Evolutionary conservation across 139 green algal genomes (phyloP).

Genomic region (Chlamydomonas sphaeroides): DNA sequence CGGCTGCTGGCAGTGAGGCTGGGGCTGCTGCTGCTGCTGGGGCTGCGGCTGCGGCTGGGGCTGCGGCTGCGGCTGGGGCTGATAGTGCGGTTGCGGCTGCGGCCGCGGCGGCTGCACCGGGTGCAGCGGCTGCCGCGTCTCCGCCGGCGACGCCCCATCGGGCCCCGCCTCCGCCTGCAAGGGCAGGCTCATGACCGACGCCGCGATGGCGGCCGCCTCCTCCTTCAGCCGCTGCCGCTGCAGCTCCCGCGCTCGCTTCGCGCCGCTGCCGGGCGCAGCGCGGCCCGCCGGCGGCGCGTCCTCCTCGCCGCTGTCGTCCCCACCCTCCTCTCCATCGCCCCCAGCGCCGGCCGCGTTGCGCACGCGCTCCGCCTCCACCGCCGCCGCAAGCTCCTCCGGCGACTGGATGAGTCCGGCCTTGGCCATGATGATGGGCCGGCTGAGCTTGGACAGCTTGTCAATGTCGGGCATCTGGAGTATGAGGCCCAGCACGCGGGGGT

Average conservation of each 20-base stretch:
- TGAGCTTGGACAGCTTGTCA: not conserved
- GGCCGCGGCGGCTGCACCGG: not conserved
- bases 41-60: not conserved
- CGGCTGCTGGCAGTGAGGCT: too few species aligned
- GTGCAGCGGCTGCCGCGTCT: not conserved
- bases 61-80: not conserved
- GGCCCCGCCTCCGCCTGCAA: not conserved
- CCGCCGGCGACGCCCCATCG: not conserved
- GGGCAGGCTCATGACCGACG: not conserved
- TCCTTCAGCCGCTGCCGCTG: slow-evolving; percentile 33
- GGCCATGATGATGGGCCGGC: slow-evolving; percentile 18
- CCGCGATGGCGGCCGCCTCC: slow-evolving; percentile 28
- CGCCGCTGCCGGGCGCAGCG: not conserved
- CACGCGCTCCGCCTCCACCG: slow-evolving; percentile 1
- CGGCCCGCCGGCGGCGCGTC: not conserved
- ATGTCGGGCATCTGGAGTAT: slow-evolving; percentile 33
- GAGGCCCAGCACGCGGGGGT: slow-evolving; percentile 34
- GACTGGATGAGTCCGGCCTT: slow-evolving; percentile 31
- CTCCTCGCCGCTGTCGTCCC: not conserved
- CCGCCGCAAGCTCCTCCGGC: slow-evolving; percentile 17
- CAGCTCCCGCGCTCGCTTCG: not conserved
- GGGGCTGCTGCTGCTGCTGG: not conserved
- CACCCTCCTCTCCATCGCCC: not conserved
- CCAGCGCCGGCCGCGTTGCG: not conserved
- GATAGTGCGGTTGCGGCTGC: not conserved